Conservation (phyloP, 2,329 filamentous ascomycete species). For the Penicillium sp. region DNA sequence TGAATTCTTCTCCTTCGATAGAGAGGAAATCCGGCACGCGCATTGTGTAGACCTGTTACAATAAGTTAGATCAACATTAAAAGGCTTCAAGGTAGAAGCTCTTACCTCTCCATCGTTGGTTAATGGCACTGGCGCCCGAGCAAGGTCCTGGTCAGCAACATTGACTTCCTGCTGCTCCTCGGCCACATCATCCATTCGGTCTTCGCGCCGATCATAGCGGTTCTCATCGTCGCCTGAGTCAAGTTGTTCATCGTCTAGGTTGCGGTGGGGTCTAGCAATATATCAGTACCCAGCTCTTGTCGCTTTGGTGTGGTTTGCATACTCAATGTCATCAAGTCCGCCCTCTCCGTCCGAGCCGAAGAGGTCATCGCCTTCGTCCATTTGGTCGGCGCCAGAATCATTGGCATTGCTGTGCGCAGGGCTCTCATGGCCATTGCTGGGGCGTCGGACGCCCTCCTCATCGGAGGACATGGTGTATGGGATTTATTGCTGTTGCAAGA, state of each 20-base stretch:
- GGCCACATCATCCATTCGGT: slow-evolving; percentile 47
- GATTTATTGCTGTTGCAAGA: not conserved
- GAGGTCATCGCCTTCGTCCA: slow-evolving; percentile 44
- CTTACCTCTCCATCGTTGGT: slow-evolving; percentile 45
- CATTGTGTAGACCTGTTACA: slow-evolving; percentile 57
- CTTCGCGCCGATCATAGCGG: slow-evolving; percentile 53
- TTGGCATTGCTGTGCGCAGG: slow-evolving; percentile 30
- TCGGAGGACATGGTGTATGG: slow-evolving; percentile 38
- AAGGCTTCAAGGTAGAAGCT: not conserved
- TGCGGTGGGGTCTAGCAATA: slow-evolving; percentile 40
- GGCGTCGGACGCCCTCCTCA: slow-evolving; percentile 39
- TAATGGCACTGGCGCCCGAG: slow-evolving; percentile 58
- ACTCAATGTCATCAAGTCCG: slow-evolving; percentile 38
- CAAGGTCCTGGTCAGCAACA: slow-evolving; percentile 57
- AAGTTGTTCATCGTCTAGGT: slow-evolving; percentile 61
- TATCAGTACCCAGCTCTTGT: not conserved
- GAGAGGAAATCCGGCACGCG: slow-evolving; percentile 64
- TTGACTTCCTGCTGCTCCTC: slow-evolving; percentile 49
- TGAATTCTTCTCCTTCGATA: slow-evolving; percentile 62
- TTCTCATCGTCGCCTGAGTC: slow-evolving; percentile 64
- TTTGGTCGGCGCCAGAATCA: slow-evolving; percentile 21
- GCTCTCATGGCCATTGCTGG: slow-evolving; percentile 30
- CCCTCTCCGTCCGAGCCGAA: slow-evolving; percentile 50
- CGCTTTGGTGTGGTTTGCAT: slow-evolving; percentile 9
- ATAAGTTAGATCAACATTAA: slow-evolving; percentile 7